These are phyloP conservation scores for Chalaropsis ovoidea DNA, from an alignment of 2,329 filamentous ascomycete species.

Conservation along the genomic window DNA sequence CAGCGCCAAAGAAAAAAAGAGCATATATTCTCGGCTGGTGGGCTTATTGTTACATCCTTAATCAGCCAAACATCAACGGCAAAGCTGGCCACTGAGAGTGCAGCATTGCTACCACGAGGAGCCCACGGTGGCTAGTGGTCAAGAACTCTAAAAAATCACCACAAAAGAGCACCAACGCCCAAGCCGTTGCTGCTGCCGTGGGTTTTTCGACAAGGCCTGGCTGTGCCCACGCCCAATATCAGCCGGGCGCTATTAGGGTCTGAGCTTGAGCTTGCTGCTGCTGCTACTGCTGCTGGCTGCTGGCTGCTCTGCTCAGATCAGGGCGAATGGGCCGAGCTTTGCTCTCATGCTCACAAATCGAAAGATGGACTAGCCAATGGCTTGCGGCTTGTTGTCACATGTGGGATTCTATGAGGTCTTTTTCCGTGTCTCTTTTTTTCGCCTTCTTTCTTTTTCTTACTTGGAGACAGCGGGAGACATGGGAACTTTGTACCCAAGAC, in stretches of 20 bases:
- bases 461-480: background rate
- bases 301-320: background rate
- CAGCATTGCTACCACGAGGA: slow-evolving; percentile 11
- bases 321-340: slow-evolving; percentile 12
- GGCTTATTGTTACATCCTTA: slow-evolving; percentile 8
- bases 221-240: background rate
- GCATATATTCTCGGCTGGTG: background rate
- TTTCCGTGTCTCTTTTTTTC: background rate
- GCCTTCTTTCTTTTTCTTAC: background rate
- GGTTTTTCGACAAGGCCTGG: background rate
- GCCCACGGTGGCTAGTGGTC: background rate
- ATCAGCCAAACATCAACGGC: background rate
- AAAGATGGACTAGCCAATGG: slow-evolving; percentile 16
- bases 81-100: slow-evolving; percentile 5
- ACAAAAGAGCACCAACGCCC: background rate
- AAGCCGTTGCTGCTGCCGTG: background rate
- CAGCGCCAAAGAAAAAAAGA: background rate
- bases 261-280: background rate
- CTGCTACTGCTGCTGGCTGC: background rate
- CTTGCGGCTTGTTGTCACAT: slow-evolving; percentile 1
- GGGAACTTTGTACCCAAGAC: background rate
- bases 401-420: slow-evolving; percentile 10
- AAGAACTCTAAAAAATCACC: background rate
- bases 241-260: background rate
- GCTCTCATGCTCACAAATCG: slow-evolving; percentile 1